These are phyloP conservation scores for Dactylonectria estremocensis DNA, from an alignment of 2,329 filamentous ascomycete species.

Conservation along the genomic window DNA sequence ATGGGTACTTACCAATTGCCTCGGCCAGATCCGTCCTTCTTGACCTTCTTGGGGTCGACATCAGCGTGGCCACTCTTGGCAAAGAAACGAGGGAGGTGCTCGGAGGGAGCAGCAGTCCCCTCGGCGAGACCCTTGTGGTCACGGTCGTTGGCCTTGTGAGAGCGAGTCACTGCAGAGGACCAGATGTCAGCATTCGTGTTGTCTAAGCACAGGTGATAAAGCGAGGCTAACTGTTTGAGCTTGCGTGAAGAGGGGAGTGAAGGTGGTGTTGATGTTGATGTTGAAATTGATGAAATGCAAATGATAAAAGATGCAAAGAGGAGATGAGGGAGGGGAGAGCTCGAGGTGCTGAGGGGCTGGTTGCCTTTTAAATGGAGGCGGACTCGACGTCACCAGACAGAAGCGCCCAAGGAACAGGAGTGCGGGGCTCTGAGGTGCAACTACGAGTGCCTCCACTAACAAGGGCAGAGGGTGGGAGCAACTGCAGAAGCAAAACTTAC, in stretches of 20 bases:
- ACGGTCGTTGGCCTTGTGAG: slow-evolving; percentile 95
- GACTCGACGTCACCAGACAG: slow-evolving; percentile 44
- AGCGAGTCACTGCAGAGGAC: slow-evolving; percentile 85
- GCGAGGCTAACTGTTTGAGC: slow-evolving; percentile 36
- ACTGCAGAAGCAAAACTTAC: slow-evolving; percentile 34
- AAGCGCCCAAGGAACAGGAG: slow-evolving; percentile 22
- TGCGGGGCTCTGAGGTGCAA: slow-evolving; percentile 31
- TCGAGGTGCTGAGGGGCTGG: slow-evolving; percentile 35
- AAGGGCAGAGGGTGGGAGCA: slow-evolving; percentile 14
- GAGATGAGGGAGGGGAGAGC: slow-evolving; percentile 31
- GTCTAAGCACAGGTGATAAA: slow-evolving; percentile 11
- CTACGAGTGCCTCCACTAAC: slow-evolving; percentile 25
- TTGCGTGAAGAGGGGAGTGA: background rate
- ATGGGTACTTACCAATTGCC: slow-evolving; percentile 85
- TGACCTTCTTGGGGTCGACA: slow-evolving; percentile 90
- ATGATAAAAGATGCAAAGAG: slow-evolving; percentile 24
- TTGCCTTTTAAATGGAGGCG: slow-evolving; percentile 44
- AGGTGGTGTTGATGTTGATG: slow-evolving; percentile 3
- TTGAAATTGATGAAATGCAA: slow-evolving; percentile 25
- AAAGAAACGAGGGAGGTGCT: slow-evolving; percentile 92
- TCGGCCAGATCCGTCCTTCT: slow-evolving; percentile 95
- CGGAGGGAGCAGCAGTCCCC: slow-evolving; percentile 77
- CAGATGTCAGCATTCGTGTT: slow-evolving; percentile 27
- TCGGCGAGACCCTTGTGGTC: slow-evolving; percentile 87
- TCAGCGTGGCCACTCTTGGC: slow-evolving; percentile 88